Base-by-base conservation (phyloP, 805 yeast genomes). In the Komagataella pastoris region DNA sequence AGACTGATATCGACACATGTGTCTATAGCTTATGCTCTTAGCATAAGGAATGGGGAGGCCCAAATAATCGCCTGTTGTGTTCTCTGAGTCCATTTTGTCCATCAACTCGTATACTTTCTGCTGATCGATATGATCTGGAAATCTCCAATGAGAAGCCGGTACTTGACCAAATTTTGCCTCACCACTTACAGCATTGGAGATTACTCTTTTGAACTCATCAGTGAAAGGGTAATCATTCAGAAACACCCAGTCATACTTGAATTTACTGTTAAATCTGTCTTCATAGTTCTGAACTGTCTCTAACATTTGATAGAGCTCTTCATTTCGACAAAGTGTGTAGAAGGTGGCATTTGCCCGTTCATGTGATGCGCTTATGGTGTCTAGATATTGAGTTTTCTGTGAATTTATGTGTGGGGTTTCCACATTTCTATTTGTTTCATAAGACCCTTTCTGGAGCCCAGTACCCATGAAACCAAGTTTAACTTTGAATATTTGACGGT, bases 161-260 rank as follows among this genome's bases (percentile, higher is more conserved):
- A 87, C 76, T 36, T 64, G 56, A 10, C 90, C 95, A 61, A 81
- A 87, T 52, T 74, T 73, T 44, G 80, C 77, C 3, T 61, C 65
- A 44, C 91, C 89, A 2, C 85, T 73, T n/a, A 82, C 76, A 12
- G 73, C 59, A 18, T 72, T 72, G 10, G 71, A 54, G 1, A 84
- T 74, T 23, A 69, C 63, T 24, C 65, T 61, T 52, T 69, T 74
- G 63, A 86, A 87, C 55, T 76, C 77, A 3, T 71, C 73, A 47
- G 73, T 61, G 63, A 87, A 87, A 2, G 76, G 78, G 54, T 71
- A 76, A 60, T 87, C 89, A 63, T 87, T 87, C 49, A 86, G 64
- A 58, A 87, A 86, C 2, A 85, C 82, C 88, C 89, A 86, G 63
- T 86, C 93, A 60, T 86, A 85, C 57, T 80, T 75, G 61, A 65